These are phyloP conservation scores for Mortierella antarctica DNA, from an alignment of 192 early-diverging fungal species.

Conservation along the genomic window DNA sequence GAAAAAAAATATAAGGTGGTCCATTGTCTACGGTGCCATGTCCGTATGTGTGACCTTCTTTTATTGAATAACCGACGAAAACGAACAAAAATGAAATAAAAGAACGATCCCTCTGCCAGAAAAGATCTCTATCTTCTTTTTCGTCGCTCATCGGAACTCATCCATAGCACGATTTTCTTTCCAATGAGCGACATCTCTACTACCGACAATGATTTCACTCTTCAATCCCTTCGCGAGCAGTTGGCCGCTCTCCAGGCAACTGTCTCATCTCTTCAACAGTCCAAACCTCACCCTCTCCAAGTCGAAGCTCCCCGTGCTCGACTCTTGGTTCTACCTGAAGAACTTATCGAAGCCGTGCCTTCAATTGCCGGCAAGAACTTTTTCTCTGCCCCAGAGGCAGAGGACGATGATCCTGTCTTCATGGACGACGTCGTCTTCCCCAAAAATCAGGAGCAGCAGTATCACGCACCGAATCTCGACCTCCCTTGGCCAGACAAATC, in stretches of 20 bases:
- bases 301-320: not conserved
- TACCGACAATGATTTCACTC: slow-evolving; percentile 1
- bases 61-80: too few relatives aligned
- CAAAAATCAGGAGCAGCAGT: slow-evolving; percentile 9
- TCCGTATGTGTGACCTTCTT: too few relatives aligned
- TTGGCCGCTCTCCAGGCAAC: not conserved
- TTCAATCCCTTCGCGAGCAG: not conserved
- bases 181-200: slow-evolving; percentile 8
- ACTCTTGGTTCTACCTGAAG: not conserved
- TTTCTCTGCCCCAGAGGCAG: not conserved
- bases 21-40: too few relatives aligned
- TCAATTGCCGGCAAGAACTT: slow-evolving; percentile 4
- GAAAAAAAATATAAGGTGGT: too few relatives aligned
- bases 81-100: too few relatives aligned
- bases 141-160: slow-evolving; percentile 14
- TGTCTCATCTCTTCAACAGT: not conserved
- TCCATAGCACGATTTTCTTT: not conserved
- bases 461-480: not conserved
- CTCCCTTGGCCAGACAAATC: not conserved
- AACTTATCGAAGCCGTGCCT: not conserved
- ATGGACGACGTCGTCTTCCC: not conserved
- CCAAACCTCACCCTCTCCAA: not conserved
- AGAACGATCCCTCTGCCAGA: too few relatives aligned
- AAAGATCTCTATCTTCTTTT: too few relatives aligned
- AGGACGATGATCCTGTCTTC: not conserved